Percentiles rank a stretch among this genome's conserved stretches.
Evolutionary conservation across 495 filamentous ascomycete species (phyloP).

Genomic region (Aspergillus nanangensis): DNA sequence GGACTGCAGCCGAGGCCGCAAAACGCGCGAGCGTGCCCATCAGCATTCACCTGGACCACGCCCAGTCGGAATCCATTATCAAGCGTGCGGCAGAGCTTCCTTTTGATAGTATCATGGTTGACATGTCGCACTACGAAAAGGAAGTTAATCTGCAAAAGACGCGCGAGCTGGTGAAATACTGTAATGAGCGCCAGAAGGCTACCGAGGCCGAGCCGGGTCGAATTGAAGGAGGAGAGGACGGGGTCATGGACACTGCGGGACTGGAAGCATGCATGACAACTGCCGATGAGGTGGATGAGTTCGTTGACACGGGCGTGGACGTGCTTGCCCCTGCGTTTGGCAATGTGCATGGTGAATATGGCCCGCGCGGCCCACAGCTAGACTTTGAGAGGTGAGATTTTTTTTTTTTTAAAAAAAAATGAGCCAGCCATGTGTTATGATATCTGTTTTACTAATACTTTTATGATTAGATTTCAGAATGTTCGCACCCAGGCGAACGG

Average conservation of each 20-base stretch:
- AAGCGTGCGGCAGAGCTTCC: constrained; percentile 58
- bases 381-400: constrained; percentile 72
- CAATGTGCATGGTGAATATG: constrained; percentile 83
- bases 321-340: constrained; percentile 83
- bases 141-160: constrained; percentile 73
- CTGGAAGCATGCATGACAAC: constrained; percentile 71
- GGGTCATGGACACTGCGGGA: constrained; percentile 70
- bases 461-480: too few species aligned
- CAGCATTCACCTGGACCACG: constrained; percentile 73
- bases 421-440: too few species aligned
- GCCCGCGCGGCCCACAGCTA: constrained; percentile 64
- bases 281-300: constrained; percentile 69
- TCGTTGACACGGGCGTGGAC: constrained; percentile 75
- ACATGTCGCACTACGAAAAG: constrained; percentile 80
- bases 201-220: constrained; percentile 78
- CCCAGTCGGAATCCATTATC: constrained; percentile 66
- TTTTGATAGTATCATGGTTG: constrained; percentile 81
- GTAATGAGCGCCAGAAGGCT: constrained; percentile 69
- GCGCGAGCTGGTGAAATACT: constrained; percentile 64
- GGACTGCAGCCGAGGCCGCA: constrained; percentile 61
- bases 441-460: too few species aligned
- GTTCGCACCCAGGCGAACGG: constrained; percentile 61
- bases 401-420: too few species aligned
- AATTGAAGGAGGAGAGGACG: constrained; percentile 84
- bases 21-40: constrained; percentile 64